Evolutionary conservation across 2,329 filamentous ascomycete species (phyloP).

Genomic region (Geosmithia flava): DNA sequence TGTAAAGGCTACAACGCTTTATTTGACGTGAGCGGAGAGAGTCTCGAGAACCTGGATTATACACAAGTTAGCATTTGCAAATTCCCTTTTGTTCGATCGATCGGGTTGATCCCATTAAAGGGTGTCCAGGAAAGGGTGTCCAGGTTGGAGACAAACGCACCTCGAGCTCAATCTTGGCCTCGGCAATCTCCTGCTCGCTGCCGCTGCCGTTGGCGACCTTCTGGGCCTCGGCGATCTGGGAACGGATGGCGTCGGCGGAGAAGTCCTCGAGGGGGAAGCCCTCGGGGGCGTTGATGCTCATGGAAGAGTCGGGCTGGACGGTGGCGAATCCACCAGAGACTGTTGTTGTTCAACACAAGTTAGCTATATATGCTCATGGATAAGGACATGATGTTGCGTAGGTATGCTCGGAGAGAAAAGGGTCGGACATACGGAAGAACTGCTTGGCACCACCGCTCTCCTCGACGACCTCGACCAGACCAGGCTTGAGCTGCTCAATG

Average conservation of each 20-base stretch:
- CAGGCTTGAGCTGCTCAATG: constrained; percentile 97
- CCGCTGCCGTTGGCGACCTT: constrained; percentile 85
- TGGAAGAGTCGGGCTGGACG: constrained; percentile 84
- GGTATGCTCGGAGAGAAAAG: background rate
- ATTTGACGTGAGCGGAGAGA: constrained; percentile 71
- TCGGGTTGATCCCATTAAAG: background rate
- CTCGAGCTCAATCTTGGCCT: constrained; percentile 99
- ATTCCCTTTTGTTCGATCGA: background rate
- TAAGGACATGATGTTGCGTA: background rate
- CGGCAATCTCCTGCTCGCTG: constrained; percentile 93
- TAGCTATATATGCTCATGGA: background rate
- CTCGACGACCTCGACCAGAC: constrained; percentile 91
- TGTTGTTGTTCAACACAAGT: background rate
- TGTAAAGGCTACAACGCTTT: constrained; percentile 33
- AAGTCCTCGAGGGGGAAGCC: constrained; percentile 93
- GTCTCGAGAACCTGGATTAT: constrained; percentile 61
- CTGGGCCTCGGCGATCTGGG: constrained; percentile 88
- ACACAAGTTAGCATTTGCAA: constrained; percentile 13
- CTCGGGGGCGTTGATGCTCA: constrained; percentile 98
- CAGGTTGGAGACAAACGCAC: constrained; percentile 31
- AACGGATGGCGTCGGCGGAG: constrained; percentile 77
- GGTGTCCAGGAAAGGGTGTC: too few species aligned
- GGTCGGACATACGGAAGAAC: constrained; percentile 73
- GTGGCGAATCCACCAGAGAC: constrained; percentile 95
- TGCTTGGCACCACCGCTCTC: constrained; percentile 84